These are phyloP conservation scores for Porogramme epimiltina DNA, from an alignment of 1,284 basidiomycete genomes.

Conservation along the genomic window DNA sequence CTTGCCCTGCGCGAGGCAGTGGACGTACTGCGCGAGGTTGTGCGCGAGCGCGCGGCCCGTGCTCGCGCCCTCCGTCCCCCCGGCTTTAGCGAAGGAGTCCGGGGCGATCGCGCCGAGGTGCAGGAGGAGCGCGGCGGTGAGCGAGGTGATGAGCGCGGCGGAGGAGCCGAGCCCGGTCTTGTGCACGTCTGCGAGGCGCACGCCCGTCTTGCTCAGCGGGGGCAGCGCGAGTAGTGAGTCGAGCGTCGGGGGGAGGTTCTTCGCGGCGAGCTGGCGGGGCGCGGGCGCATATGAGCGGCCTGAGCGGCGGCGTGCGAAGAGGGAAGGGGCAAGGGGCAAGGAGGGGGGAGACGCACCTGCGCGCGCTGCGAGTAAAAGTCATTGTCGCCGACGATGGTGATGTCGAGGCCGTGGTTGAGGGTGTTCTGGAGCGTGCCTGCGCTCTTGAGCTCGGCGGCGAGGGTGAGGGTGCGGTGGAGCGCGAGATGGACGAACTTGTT, in stretches of 20 bases:
- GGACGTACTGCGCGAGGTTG: constrained; percentile 93
- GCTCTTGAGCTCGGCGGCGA: constrained; percentile 63
- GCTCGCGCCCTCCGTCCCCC: constrained; percentile 31
- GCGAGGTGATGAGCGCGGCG: constrained; percentile 94
- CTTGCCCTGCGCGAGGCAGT: constrained; percentile 97
- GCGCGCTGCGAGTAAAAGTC: constrained; percentile 97
- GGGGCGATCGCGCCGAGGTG: constrained; percentile 70
- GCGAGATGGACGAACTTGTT: constrained; percentile 96
- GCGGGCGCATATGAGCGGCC: no score
- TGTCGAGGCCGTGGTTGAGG: constrained; percentile 61
- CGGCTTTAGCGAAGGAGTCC: constrained; percentile 41
- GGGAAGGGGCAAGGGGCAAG: no score
- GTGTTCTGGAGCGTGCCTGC: constrained; percentile 43
- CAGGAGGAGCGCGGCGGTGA: constrained; percentile 84
- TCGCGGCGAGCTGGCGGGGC: constrained; percentile 68
- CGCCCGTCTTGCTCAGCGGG: constrained; percentile 77
- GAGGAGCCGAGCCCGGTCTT: constrained; percentile 98
- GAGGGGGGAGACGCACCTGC: constrained; percentile 52
- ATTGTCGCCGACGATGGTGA: constrained; percentile 90
- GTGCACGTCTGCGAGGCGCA: constrained; percentile 80
- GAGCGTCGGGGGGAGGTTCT: constrained; percentile 60
- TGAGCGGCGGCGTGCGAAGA: no score
- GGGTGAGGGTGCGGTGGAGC: constrained; percentile 72
- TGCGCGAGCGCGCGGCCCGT: constrained; percentile 72
- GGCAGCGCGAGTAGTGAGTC: constrained; percentile 65